These are phyloP conservation scores for Sugiyamaella neomexicana DNA, from an alignment of 1,139 yeast genomes.

Conservation along the genomic window DNA sequence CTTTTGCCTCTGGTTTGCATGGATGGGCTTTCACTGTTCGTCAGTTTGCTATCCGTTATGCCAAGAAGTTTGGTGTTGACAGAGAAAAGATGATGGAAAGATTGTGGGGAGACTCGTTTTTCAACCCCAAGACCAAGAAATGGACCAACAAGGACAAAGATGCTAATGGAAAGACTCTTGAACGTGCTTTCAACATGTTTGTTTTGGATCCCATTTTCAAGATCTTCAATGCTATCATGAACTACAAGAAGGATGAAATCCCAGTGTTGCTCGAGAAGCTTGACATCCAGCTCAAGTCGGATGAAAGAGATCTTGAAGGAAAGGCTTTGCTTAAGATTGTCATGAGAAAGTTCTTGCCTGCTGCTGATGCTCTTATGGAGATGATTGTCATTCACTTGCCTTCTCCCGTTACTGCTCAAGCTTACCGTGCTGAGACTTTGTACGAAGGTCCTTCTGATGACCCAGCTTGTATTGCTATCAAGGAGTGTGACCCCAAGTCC, in stretches of 20 bases:
- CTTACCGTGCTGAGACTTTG: constrained; percentile 98
- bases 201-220: constrained; percentile 98
- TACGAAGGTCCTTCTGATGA: constrained; percentile 99
- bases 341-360: constrained; percentile 99
- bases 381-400: constrained; percentile 99
- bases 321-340: constrained; percentile 97
- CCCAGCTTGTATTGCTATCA: constrained; percentile 85
- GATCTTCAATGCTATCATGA: constrained; percentile 92
- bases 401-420: constrained; percentile 99
- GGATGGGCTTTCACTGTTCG: constrained; percentile 99
- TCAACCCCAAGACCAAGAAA: constrained; percentile 99
- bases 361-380: constrained; percentile 99
- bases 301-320: constrained; percentile 97
- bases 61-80: constrained; percentile 99
- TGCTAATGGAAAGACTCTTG: constrained; percentile 92
- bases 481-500: constrained; percentile 98
- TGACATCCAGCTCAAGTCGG: constrained; percentile 86
- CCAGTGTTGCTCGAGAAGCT: constrained; percentile 87
- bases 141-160: constrained; percentile 98
- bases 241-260: constrained; percentile 96
- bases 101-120: constrained; percentile 99
- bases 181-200: constrained; percentile 99
- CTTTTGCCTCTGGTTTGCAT: constrained; percentile 99
- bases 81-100: constrained; percentile 97
- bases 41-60: constrained; percentile 97